Percentiles rank a stretch among this genome's conserved stretches.
Conservation (phyloP, 2,329 filamentous ascomycete species). For the Sporothrix humicola region DNA sequence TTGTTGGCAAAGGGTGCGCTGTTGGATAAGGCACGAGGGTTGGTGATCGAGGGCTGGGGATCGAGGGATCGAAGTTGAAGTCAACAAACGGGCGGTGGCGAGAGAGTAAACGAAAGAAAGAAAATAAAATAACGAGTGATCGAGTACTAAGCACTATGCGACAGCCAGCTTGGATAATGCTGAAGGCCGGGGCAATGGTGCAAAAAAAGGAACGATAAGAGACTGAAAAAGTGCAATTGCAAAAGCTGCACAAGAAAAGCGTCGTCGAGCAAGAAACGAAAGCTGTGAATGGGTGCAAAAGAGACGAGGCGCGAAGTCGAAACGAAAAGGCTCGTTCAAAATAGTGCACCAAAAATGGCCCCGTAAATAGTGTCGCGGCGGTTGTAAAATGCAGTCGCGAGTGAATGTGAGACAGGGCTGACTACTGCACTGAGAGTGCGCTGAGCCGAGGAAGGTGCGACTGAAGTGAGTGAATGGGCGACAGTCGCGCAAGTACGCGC, state of each 20-base stretch:
- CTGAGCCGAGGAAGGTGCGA: conserved; percentile 12
- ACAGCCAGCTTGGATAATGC: not conserved
- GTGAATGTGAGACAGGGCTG: not conserved
- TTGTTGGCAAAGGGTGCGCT: not conserved
- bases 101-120: conserved; percentile 5
- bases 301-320: not conserved
- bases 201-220: not conserved
- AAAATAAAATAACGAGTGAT: not conserved
- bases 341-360: not conserved
- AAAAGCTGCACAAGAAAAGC: not conserved
- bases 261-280: conserved; percentile 20
- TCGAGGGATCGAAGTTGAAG: not conserved
- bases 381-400: conserved; percentile 27
- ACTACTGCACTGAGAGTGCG: conserved; percentile 9
- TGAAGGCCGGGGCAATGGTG: not conserved
- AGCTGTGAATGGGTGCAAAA: not conserved
- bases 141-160: not conserved
- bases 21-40: not conserved
- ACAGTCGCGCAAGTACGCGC: conserved; percentile 7
- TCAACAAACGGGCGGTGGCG: not conserved
- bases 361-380: not conserved
- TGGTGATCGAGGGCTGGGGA: not conserved
- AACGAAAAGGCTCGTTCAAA: not conserved
- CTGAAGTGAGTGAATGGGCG: not conserved
- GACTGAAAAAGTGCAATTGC: not conserved